Evolutionary conservation across 495 filamentous ascomycete species (phyloP).

Genomic region (Xylaria bambusicola): DNA sequence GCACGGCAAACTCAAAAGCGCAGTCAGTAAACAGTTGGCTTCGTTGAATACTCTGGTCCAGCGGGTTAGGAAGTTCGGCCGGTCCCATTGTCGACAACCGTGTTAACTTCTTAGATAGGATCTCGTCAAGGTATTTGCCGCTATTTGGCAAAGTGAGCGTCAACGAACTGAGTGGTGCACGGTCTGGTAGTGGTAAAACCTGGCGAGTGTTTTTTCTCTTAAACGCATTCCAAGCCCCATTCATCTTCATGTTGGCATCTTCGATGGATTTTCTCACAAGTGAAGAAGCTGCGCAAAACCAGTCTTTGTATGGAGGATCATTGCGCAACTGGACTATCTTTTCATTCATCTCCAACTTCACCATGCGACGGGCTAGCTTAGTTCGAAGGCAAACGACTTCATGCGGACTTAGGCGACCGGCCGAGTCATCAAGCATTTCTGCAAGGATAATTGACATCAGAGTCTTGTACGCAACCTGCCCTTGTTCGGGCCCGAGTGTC

Average conservation of each 20-base stretch:
- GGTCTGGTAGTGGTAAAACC: constrained; percentile 43
- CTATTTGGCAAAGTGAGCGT: constrained; percentile 50
- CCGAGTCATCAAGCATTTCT: constrained; percentile 43
- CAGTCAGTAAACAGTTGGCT: constrained; percentile 22
- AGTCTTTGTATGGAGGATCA: background rate
- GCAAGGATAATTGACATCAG: constrained; percentile 50
- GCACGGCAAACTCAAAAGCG: constrained; percentile 21
- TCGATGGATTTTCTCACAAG: constrained; percentile 24
- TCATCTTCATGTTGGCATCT: constrained; percentile 17
- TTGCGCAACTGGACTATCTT: background rate
- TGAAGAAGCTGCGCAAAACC: constrained; percentile 24
- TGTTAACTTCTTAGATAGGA: constrained; percentile 1
- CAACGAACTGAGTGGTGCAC: constrained; percentile 32
- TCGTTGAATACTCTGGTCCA: constrained; percentile 23
- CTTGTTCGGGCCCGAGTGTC: constrained; percentile 45
- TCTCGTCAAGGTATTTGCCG: constrained; percentile 35
- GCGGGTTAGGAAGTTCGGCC: constrained; percentile 21
- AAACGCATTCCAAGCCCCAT: constrained; percentile 32
- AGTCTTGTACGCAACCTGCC: constrained; percentile 60
- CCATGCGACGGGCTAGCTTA: constrained; percentile 63
- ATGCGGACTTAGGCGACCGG: constrained; percentile 23
- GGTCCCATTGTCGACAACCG: background rate
- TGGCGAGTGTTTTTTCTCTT: constrained; percentile 32
- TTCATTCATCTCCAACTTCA: constrained; percentile 55
- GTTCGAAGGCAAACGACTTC: constrained; percentile 42